Percentiles rank a stretch among this genome's conserved stretches.
phyloP scores from a whole-genome alignment of 768 basidiomycete genomes.

The Mycena haematopus region DNA sequence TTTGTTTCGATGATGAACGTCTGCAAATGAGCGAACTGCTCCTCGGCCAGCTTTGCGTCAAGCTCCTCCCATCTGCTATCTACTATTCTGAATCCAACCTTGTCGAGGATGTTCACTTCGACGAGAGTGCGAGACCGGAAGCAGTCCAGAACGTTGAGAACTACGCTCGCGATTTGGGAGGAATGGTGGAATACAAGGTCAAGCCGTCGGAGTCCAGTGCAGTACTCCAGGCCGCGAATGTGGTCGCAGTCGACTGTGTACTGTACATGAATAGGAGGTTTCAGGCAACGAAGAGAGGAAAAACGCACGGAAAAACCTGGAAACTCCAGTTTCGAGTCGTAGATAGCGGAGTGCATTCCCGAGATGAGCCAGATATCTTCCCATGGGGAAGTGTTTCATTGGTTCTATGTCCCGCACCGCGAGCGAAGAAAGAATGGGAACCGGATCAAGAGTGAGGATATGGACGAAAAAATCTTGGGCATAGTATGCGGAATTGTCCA shows the following conservation, averaged over 20 bases:
- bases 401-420: not conserved
- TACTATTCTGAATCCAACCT: not conserved
- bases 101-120: not conserved
- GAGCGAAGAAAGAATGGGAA: conserved; percentile 13
- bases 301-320: not conserved
- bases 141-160: not conserved
- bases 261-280: not conserved
- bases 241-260: not conserved
- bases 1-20: not conserved
- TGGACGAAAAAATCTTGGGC: not conserved
- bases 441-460: not conserved
- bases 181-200: not conserved
- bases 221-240: not conserved
- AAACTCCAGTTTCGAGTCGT: not conserved
- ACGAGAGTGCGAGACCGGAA: not conserved
- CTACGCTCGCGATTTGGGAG: not conserved
- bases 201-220: conserved; percentile 4
- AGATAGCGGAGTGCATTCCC: not conserved
- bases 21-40: conserved; percentile 1
- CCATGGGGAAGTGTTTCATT: not conserved
- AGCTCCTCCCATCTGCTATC: not conserved
- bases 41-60: not conserved
- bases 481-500: too few relatives aligned
- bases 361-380: conserved; percentile 3
- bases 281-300: not conserved